These are phyloP conservation scores for Pseudisothecium myosuroides DNA, from an alignment of 225 moss, liverwort and hornwort species.

Conservation along the genomic window DNA sequence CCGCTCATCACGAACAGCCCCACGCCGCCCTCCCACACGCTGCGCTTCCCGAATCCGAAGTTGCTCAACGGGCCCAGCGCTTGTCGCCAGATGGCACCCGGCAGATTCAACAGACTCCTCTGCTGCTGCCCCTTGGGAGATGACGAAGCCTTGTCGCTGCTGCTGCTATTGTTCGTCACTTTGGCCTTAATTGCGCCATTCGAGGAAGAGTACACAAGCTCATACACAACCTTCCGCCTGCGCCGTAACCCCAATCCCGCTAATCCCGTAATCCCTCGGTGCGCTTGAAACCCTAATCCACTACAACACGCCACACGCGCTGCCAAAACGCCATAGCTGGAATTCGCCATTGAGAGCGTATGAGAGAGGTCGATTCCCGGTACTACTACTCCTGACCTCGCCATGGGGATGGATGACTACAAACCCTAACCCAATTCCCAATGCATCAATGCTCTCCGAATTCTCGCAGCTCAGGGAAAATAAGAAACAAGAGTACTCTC, in stretches of 20 bases:
- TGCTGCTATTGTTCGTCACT: slow-evolving; percentile 22
- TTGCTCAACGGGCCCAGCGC: slow-evolving; percentile 60
- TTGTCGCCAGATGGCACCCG: slow-evolving; percentile 62
- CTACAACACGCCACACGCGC: neutral
- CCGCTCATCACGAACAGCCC: slow-evolving; percentile 78
- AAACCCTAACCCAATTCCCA: neutral
- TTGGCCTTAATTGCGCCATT: slow-evolving; percentile 25
- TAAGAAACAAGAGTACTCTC: neutral
- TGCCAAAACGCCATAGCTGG: neutral
- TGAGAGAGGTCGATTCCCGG: slow-evolving; percentile 4
- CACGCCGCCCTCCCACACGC: slow-evolving; percentile 93
- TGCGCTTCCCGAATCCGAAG: slow-evolving; percentile 92
- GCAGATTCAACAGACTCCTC: slow-evolving; percentile 20
- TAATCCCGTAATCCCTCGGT: neutral
- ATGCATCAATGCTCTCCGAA: neutral
- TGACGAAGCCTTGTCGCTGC: slow-evolving; percentile 16
- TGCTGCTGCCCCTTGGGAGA: slow-evolving; percentile 35
- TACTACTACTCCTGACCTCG: neutral
- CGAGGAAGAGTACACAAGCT: slow-evolving; percentile 10
- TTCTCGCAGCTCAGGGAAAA: neutral
- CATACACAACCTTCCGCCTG: slow-evolving; percentile 1
- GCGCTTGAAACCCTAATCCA: neutral
- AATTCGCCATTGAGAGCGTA: neutral
- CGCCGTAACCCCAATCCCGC: neutral
- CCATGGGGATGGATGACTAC: neutral